These are phyloP conservation scores for Fusarium sp. DNA, from an alignment of 2,329 filamentous ascomycete species.

Conservation along the genomic window DNA sequence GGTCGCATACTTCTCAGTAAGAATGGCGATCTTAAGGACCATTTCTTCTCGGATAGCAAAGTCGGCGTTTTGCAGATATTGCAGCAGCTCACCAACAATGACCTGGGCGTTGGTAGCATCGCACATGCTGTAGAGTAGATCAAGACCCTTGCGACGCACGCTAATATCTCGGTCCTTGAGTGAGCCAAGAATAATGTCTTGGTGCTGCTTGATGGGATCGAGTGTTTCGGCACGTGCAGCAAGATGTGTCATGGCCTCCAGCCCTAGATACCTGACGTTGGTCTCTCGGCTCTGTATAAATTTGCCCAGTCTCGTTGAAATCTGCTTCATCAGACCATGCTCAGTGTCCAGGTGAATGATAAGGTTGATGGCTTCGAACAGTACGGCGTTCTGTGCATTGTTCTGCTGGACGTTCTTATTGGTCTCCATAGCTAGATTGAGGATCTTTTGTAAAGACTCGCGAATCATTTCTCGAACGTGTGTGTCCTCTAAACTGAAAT, in stretches of 20 bases:
- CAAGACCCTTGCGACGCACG: constrained; percentile 93
- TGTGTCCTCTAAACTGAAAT: constrained; percentile 77
- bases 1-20: constrained; percentile 98
- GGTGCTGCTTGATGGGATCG: constrained; percentile 97
- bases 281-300: constrained; percentile 98
- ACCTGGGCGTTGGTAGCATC: constrained; percentile 93
- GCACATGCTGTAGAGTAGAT: constrained; percentile 99
- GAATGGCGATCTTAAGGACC: constrained; percentile 97
- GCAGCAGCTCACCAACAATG: constrained; percentile 92
- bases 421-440: constrained; percentile 91
- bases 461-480: constrained; percentile 93
- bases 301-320: constrained; percentile 88
- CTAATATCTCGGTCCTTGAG: constrained; percentile 97
- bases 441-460: constrained; percentile 88
- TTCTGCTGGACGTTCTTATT: constrained; percentile 99
- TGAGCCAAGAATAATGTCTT: constrained; percentile 94
- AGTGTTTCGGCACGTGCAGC: constrained; percentile 93
- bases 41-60: constrained; percentile 99
- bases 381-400: constrained; percentile 96
- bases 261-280: constrained; percentile 93
- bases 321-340: constrained; percentile 93
- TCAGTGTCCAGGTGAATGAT: constrained; percentile 98
- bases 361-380: constrained; percentile 98
- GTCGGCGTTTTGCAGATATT: constrained; percentile 95
- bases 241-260: constrained; percentile 98